Percentiles rank a stretch among this genome's conserved stretches.
phyloP scores from a whole-genome alignment of 2,329 filamentous ascomycete genomes.

The Aspergillus niger region DNA sequence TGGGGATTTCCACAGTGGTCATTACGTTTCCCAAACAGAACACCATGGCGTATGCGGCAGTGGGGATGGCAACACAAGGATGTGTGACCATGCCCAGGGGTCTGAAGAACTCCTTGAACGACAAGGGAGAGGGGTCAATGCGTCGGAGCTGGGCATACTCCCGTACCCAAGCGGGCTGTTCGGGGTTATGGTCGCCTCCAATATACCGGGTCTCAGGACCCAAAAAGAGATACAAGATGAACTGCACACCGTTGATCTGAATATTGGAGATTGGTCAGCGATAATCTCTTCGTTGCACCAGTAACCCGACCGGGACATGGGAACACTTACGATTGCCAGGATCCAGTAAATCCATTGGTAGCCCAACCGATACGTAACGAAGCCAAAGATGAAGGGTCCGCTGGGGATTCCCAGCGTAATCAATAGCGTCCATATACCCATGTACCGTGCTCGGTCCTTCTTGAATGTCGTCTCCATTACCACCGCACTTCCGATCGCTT shows the following conservation, averaged over 20 bases:
- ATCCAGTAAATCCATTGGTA: constrained; percentile 64
- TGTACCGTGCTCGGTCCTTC: constrained; percentile 55
- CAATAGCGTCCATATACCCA: constrained; percentile 60
- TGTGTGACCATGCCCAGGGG: constrained; percentile 52
- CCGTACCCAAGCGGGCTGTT: constrained; percentile 43
- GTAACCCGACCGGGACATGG: background rate
- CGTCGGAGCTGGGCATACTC: constrained; percentile 51
- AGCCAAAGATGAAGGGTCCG: constrained; percentile 41
- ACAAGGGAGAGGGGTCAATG: constrained; percentile 56
- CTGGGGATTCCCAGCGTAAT: constrained; percentile 53
- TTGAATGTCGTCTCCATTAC: constrained; percentile 62
- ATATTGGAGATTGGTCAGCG: constrained; percentile 13
- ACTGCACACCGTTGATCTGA: constrained; percentile 58
- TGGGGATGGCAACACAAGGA: constrained; percentile 55
- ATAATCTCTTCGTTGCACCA: background rate
- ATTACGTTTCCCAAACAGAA: constrained; percentile 60
- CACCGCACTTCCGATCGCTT: constrained; percentile 58
- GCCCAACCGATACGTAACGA: constrained; percentile 55
- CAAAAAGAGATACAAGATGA: constrained; percentile 59
- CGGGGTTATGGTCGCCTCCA: constrained; percentile 30
- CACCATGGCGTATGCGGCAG: constrained; percentile 59
- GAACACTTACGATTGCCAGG: constrained; percentile 53
- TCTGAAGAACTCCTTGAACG: constrained; percentile 53
- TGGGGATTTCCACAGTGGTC: constrained; percentile 61
- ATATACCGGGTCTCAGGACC: constrained; percentile 59